Percentiles rank a stretch among this genome's conserved stretches.
Evolutionary conservation across 208 protist genomes (phyloP).

Genomic region (Zelonia costaricensis): DNA sequence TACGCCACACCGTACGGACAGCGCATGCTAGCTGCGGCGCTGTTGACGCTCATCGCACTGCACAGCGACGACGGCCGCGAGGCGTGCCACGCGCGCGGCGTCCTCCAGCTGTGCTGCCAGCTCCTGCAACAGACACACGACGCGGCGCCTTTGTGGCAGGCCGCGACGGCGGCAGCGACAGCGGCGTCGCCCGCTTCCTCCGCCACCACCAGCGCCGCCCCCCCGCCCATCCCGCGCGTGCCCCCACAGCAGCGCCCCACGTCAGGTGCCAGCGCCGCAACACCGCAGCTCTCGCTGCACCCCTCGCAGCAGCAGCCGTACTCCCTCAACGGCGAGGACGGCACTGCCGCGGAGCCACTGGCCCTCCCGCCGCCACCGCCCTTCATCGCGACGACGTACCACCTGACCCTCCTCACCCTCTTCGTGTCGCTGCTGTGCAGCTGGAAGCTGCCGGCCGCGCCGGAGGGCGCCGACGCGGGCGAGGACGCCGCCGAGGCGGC

Average conservation of each 20-base stretch:
- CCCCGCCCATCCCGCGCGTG: conserved; percentile 4
- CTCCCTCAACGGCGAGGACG: conserved; percentile 1
- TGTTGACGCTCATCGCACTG: conserved; percentile 62
- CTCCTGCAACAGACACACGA: conserved; percentile 41
- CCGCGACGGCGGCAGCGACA: conserved; percentile 1
- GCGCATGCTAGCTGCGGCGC: conserved; percentile 57
- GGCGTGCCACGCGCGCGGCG: conserved; percentile 44
- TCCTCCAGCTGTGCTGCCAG: conserved; percentile 68
- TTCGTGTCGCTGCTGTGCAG: conserved; percentile 54
- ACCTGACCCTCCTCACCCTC: conserved; percentile 38
- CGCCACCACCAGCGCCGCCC: not conserved
- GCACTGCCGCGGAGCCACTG: conserved; percentile 1
- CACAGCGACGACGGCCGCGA: conserved; percentile 53
- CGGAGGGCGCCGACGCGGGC: not conserved
- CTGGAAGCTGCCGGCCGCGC: conserved; percentile 26
- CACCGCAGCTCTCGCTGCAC: too few species aligned
- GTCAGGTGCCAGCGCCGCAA: too few species aligned
- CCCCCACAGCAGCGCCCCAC: not conserved
- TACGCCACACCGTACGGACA: conserved; percentile 66
- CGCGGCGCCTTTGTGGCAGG: conserved; percentile 21
- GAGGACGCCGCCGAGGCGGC: conserved; percentile 10
- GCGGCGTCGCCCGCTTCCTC: not conserved
- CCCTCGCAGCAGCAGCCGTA: too few species aligned
- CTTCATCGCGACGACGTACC: conserved; percentile 33
- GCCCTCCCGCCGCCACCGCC: conserved; percentile 11